Percentiles rank a stretch among this genome's conserved stretches.
Evolutionary conservation across 2,329 filamentous ascomycete genomes (phyloP).

Genomic region (Colletotrichum tanaceti): DNA sequence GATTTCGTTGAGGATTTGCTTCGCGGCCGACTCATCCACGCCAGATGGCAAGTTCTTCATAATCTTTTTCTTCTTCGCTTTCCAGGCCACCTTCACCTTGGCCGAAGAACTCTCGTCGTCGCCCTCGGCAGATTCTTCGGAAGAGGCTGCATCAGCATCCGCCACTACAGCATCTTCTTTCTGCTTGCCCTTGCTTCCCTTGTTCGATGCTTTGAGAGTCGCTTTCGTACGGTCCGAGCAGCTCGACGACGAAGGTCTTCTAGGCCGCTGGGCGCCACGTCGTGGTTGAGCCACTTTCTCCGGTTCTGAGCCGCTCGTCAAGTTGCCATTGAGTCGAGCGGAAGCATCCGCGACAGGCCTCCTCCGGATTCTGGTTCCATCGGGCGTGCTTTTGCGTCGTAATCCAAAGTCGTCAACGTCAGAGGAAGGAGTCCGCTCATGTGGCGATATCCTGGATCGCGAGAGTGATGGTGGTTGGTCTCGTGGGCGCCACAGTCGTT

Average conservation of each 20-base stretch:
- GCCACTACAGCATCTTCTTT: conserved; percentile 52
- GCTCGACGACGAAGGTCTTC: conserved; percentile 24
- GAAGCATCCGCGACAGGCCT: conserved; percentile 25
- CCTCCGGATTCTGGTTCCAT: conserved; percentile 22
- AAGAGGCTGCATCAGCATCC: conserved; percentile 60
- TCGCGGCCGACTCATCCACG: conserved; percentile 83
- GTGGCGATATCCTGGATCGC: conserved; percentile 2
- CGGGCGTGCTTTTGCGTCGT: conserved; percentile 28
- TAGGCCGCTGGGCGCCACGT: background rate
- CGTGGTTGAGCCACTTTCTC: conserved; percentile 20
- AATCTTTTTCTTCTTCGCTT: conserved; percentile 71
- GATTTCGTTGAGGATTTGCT: conserved; percentile 95
- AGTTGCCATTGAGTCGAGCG: background rate
- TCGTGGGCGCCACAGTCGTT: conserved; percentile 3
- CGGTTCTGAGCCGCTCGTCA: conserved; percentile 27
- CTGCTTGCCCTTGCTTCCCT: conserved; percentile 44
- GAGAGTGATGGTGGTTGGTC: conserved; percentile 10
- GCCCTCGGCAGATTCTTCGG: conserved; percentile 53
- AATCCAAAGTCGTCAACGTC: conserved; percentile 23
- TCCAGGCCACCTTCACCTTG: conserved; percentile 65
- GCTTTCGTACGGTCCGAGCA: conserved; percentile 12
- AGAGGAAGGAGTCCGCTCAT: conserved; percentile 2
- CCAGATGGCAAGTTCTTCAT: conserved; percentile 84
- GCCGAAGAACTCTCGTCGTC: conserved; percentile 54
- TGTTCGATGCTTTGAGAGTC: background rate